Evolutionary conservation across 345 rosid species (phyloP), one percentile per base, ranked within the genome.

Genomic region (Citropsis articulata): DNA sequence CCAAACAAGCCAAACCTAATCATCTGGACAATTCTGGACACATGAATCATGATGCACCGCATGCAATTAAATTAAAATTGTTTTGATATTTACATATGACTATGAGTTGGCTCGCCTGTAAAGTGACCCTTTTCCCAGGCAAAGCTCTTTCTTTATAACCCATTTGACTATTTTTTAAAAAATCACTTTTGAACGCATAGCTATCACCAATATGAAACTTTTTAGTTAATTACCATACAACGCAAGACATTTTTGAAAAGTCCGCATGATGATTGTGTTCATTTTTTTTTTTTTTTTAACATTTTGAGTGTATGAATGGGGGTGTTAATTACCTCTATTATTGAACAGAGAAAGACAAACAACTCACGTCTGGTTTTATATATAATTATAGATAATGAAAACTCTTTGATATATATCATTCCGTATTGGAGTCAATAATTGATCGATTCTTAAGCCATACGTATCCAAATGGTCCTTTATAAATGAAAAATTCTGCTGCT

Each of bases 291-390:
- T 28, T 28, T 33, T 31, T 62, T 13, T 1, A 35, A 65, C 66
- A 24, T 33, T 69, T 75, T 22, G 22, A 30, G 59, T 2, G 71
- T 30, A 27, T 19, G 68, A 35, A 1, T 40, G 45, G 9, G 45
- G 45, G 13, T 40, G 2, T 9, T 45, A 13, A 13, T 45, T 0
- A 3, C 53, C 81, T 75, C 86, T 50, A 83, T 84, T 55, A 84
- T 84, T 84, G 87, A 78, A 61, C 73, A 48, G 69, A 76, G 64
- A 76, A 56, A 64, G 84, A 75, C 78, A 81, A 76, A 66, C 48
- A 35, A 38, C 72, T 73, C 77, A 83, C 85, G 83, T 79, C 73
- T 83, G 71, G 36, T n/a, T 22, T 9, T 40, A 1, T 40, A 40
- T 62, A 6, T 35, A 74, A 40, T 65, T 57, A n/a, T 66, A 57